These are phyloP conservation scores for Malus orientalis DNA, from an alignment of 306 rosid species.

Conservation along the genomic window DNA sequence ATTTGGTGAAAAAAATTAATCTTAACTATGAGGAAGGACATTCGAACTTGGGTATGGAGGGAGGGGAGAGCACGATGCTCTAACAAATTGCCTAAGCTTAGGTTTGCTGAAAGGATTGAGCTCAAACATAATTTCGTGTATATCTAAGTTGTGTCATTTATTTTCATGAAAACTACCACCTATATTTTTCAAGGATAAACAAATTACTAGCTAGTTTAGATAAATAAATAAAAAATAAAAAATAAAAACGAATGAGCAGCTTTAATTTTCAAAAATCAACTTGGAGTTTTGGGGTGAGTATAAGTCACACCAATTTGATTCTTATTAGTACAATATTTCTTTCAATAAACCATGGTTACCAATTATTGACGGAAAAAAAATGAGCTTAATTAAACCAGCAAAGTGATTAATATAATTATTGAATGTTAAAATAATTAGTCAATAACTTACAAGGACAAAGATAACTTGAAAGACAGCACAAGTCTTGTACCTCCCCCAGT, in stretches of 20 bases:
- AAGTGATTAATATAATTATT: not conserved
- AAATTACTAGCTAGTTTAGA: not conserved
- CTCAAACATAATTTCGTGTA: not conserved
- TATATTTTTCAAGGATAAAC: too few species aligned
- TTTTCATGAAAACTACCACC: too few species aligned
- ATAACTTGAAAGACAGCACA: slow-evolving; percentile 64
- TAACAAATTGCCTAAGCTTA: too few species aligned
- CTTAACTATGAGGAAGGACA: not conserved
- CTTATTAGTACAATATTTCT: not conserved
- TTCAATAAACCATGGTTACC: not conserved
- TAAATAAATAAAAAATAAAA: too few species aligned
- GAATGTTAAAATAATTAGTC: not conserved
- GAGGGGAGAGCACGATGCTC: too few species aligned
- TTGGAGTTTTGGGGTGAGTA: not conserved
- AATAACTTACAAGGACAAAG: slow-evolving; percentile 50
- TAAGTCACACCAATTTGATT: not conserved
- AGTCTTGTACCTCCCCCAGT: slow-evolving; percentile 69
- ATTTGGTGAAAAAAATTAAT: too few species aligned
- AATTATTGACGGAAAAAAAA: not conserved
- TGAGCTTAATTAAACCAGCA: not conserved
- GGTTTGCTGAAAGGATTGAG: too few species aligned
- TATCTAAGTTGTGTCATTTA: too few species aligned
- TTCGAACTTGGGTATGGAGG: too few species aligned
- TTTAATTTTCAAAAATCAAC: not conserved
- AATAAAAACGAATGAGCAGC: not conserved